Conservation (phyloP, 306 rosid species). For the Malus fusca region DNA sequence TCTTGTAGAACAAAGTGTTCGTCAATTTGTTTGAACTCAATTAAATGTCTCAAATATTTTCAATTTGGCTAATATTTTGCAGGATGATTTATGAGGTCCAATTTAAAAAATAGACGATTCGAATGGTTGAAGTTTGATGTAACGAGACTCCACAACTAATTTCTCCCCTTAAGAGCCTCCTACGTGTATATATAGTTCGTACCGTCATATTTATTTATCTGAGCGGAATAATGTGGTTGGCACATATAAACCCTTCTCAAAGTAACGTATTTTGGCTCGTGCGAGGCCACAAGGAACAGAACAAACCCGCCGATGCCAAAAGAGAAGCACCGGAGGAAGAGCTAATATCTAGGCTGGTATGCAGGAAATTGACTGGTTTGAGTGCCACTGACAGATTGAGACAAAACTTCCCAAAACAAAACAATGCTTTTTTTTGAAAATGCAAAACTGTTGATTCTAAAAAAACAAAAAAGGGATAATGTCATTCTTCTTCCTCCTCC, state of each 20-base stretch:
- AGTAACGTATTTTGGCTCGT: background rate
- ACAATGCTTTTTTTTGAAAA: constrained; percentile 2
- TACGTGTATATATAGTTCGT: no score
- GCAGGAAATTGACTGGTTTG: constrained; percentile 48
- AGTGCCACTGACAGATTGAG: constrained; percentile 22
- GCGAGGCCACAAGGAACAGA: background rate
- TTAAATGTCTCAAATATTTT: no score
- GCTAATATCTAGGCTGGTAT: constrained; percentile 46
- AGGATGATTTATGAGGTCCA: accelerated
- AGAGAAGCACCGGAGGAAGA: background rate
- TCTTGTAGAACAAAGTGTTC: no score
- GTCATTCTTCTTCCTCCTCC: constrained; percentile 19
- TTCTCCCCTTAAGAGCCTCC: no score
- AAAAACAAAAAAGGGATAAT: constrained; percentile 9
- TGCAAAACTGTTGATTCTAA: constrained; percentile 24
- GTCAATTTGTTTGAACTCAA: no score
- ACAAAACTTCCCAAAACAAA: constrained; percentile 23
- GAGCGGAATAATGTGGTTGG: background rate
- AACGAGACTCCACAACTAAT: no score
- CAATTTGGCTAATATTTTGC: no score
- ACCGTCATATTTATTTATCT: background rate
- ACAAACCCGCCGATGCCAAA: background rate
- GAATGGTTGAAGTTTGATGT: accelerated
- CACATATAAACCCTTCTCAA: no score
- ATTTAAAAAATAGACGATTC: no score